A percentile compares a stretch with the other conserved stretches of the same genome.
phyloP scores from a whole-genome alignment of 257 asterid genomes.

The Osmanthus fragrans region DNA sequence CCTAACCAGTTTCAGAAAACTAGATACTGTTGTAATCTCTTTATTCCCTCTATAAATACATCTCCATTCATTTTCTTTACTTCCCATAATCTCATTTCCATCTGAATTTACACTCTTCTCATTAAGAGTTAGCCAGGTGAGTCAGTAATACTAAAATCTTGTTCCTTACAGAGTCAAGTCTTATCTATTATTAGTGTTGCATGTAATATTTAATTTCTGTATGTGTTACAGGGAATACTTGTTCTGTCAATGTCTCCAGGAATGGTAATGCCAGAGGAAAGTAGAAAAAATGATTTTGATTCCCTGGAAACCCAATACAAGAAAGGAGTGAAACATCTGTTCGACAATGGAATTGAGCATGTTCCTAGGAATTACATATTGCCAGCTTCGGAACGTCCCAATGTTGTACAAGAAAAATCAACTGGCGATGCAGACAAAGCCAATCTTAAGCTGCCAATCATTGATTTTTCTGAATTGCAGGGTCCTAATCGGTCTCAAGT shows the following conservation, averaged over 20 bases:
- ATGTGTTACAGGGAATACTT: too few species aligned
- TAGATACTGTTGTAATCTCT: conserved; percentile 14
- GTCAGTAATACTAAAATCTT: background rate
- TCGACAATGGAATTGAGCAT: conserved; percentile 59
- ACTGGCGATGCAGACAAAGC: background rate
- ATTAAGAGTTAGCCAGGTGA: conserved; percentile 7
- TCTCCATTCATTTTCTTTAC: conserved; percentile 16
- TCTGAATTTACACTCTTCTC: conserved; percentile 14
- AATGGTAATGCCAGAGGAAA: conserved; percentile 30
- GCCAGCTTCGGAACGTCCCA: conserved; percentile 73
- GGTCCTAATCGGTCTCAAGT: conserved; percentile 60
- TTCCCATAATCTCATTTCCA: conserved; percentile 21
- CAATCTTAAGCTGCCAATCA: conserved; percentile 56
- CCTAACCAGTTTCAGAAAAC: conserved; percentile 31
- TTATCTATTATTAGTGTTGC: too few species aligned
- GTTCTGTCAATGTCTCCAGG: conserved; percentile 54
- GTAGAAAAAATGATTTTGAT: conserved; percentile 16
- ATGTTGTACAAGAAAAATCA: conserved; percentile 3
- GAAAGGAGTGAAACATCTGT: conserved; percentile 74
- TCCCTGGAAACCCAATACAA: conserved; percentile 38
- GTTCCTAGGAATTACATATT: conserved; percentile 71
- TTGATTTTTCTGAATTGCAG: conserved; percentile 61
- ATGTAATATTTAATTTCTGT: too few species aligned
- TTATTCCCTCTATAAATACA: conserved; percentile 39
- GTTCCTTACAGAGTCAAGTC: too few species aligned